Evolutionary conservation across 1,284 basidiomycete species (phyloP).

Genomic region (Apiotrichum domesticum): DNA sequence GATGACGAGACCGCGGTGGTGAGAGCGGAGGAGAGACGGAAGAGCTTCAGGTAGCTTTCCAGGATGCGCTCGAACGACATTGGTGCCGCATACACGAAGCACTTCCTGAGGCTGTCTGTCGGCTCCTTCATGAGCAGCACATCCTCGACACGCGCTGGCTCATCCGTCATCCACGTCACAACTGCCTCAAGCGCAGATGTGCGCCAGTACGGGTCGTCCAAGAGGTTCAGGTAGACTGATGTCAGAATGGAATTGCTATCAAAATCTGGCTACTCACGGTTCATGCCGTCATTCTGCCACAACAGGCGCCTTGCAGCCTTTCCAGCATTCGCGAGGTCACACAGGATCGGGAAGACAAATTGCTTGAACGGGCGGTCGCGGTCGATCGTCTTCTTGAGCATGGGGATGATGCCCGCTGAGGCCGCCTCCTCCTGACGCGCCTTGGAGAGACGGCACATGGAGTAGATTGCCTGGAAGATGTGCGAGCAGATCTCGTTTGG

Average conservation of each 20-base stretch:
- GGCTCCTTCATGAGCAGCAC: constrained; percentile 65
- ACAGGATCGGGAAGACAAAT: constrained; percentile 92
- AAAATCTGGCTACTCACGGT: constrained; percentile 32
- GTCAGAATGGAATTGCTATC: constrained; percentile 16
- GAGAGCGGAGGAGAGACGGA: constrained; percentile 68
- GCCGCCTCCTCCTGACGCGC: constrained; percentile 93
- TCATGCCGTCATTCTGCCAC: constrained; percentile 80
- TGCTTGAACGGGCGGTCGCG: constrained; percentile 87
- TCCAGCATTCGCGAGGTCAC: constrained; percentile 87
- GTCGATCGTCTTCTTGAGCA: constrained; percentile 78
- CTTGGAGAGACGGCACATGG: constrained; percentile 89
- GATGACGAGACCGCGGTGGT: constrained; percentile 62
- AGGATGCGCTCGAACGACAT: constrained; percentile 92
- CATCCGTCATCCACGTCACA: constrained; percentile 89
- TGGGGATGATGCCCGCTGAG: constrained; percentile 86
- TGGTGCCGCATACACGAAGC: constrained; percentile 81
- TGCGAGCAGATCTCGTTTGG: constrained; percentile 68
- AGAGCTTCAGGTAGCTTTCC: constrained; percentile 83
- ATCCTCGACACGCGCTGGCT: constrained; percentile 87
- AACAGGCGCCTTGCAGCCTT: constrained; percentile 80
- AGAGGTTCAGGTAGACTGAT: constrained; percentile 70
- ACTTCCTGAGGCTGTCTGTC: constrained; percentile 66
- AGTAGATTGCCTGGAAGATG: constrained; percentile 90
- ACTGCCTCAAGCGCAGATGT: constrained; percentile 87
- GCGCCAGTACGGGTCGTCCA: constrained; percentile 93